Evolutionary conservation across 768 basidiomycete species (phyloP).

Genomic region (Termitomyces sp.): DNA sequence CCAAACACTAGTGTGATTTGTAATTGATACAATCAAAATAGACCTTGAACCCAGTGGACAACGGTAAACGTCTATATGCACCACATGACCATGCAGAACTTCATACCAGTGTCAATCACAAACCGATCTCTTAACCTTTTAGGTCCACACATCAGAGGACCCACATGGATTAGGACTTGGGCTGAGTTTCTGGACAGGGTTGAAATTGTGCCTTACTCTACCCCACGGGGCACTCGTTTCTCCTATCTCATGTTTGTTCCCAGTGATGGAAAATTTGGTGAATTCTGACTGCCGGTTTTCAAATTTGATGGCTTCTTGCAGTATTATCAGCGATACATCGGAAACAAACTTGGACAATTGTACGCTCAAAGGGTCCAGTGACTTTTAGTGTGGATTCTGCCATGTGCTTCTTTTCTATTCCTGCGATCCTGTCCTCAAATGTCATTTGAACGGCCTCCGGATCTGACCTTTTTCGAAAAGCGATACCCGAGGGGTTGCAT

Average conservation of each 20-base stretch:
- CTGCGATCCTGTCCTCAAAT: slow-evolving; percentile 18
- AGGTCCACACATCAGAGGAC: neutral
- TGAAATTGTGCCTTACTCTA: neutral
- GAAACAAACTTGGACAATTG: neutral
- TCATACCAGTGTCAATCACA: too few species aligned
- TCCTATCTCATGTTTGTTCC: too few species aligned
- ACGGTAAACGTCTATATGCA: too few species aligned
- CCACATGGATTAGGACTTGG: neutral
- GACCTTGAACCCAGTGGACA: too few species aligned
- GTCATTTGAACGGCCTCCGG: slow-evolving; percentile 2
- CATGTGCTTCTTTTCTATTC: slow-evolving; percentile 22
- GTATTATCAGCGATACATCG: neutral
- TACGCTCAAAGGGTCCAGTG: slow-evolving; percentile 14
- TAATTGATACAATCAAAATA: too few species aligned
- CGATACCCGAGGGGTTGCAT: slow-evolving; percentile 2
- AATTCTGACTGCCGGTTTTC: neutral
- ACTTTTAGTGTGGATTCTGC: slow-evolving; percentile 11
- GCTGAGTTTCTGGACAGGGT: neutral
- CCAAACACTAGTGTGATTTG: too few species aligned
- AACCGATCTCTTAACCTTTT: neutral
- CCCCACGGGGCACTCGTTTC: neutral
- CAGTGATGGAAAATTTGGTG: neutral
- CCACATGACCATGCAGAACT: too few species aligned
- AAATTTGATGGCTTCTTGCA: neutral
- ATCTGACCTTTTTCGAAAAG: slow-evolving; percentile 4